Base-by-base conservation (phyloP, 345 rosid species). In the Gossypium australe region DNA sequence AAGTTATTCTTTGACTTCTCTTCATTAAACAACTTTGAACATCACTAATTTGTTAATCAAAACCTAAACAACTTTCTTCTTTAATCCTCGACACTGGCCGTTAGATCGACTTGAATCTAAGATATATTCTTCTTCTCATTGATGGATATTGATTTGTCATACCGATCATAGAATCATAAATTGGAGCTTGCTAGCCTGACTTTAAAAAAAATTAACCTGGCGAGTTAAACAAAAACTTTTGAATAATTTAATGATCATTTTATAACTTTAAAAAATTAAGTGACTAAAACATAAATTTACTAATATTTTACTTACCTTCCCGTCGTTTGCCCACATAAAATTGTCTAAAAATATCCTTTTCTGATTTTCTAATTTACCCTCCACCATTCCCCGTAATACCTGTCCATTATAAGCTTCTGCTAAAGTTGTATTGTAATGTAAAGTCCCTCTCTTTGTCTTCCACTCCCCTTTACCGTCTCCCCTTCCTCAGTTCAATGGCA, bases 401-500 rank as follows among this genome's bases (percentile, higher is more conserved):
- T 12, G 16, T 13, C 41, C 22, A 43, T 48, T 73, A 47, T 73
- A 73, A 17, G 47, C 59, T 29, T 59, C n/a, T 4, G 4, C n/a
- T 43, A 61, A 61, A 60, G 59, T n/a, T 7, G 7, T 34, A 5
- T 34, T 34, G 7, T 29, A 29, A 29, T 29, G 38, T 34, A 34
- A 52, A 52, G 20, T 55, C 68, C 55, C 13, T 29, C 3, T n/a
- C 76, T 25, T 68, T 10, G 3, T 53, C 80, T n/a, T 17, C 16
- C 59, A 7, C 16, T 55, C 25, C 51, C 47, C 7, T 55, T 4
- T 34, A 34, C 41, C 41, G 41, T 34, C 5, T 34, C 13, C 20
- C 25, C 34, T 11, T 58, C 38, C 38, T 41, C 79, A 66, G 55
- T 76, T 57, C 62, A 20, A 75, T 73, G 78, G 72, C 72, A 27